phyloP scores from a whole-genome alignment of 208 protist species.

The Leishmania aethiopica region DNA sequence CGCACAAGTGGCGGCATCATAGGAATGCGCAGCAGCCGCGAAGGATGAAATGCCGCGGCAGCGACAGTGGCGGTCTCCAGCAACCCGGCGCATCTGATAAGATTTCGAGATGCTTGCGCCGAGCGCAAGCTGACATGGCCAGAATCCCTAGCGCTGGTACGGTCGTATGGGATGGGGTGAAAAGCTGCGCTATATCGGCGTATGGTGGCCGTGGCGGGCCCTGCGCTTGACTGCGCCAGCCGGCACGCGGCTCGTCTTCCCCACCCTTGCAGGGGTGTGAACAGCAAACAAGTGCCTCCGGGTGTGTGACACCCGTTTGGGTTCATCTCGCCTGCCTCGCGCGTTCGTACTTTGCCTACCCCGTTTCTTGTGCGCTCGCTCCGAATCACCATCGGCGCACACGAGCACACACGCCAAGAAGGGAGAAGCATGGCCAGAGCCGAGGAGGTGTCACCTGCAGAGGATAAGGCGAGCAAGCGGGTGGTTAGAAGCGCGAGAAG shows the following conservation, averaged over 20 bases:
- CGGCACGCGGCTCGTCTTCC: background rate
- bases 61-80: background rate
- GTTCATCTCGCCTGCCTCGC: background rate
- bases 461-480: background rate
- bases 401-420: background rate
- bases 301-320: background rate
- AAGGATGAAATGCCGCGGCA: background rate
- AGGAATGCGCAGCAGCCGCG: constrained; percentile 1
- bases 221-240: background rate
- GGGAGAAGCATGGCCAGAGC: background rate
- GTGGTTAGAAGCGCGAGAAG: background rate
- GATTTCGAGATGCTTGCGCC: background rate
- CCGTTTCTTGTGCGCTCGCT: background rate
- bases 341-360: too few relatives aligned
- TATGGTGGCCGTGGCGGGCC: background rate
- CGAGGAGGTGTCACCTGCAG: background rate
- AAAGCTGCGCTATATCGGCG: background rate
- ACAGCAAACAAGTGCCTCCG: background rate
- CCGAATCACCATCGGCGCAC: background rate
- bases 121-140: background rate
- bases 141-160: background rate
- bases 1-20: constrained; percentile 5
- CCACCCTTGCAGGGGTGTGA: background rate
- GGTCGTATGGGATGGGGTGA: background rate
- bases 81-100: background rate